Evolutionary conservation across 2,329 filamentous ascomycete species (phyloP), one percentile per base, ranked within the genome.

Genomic region (Metarhizium album): DNA sequence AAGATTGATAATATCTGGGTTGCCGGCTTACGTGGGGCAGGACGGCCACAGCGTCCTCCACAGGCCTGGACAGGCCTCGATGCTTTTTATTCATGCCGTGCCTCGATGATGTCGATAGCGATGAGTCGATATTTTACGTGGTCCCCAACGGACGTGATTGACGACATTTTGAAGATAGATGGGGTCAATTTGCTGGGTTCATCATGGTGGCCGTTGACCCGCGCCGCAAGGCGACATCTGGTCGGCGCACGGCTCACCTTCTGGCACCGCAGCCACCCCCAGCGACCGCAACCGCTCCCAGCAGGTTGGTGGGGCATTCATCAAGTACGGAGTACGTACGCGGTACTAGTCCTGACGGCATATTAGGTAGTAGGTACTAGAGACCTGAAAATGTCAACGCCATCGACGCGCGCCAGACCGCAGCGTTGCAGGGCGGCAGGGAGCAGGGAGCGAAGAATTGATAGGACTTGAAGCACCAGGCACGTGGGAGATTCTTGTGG

Each of bases 201-300:
- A 20, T 13, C 29, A 48, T 42, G 18, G 47, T 51, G 27, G 45
- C 49, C 45, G 23, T 33, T 51, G 49, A 45, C 38, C 45, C 49
- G 49, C 49, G 45, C 49, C 49, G 49, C n/a, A 23, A 46, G 33
- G 45, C 31, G 22, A 40, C 43, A 37, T 35, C 11, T 35, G 20
- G 13, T 13, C 20, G 20, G n/a, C 20, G 49, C 49, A 47, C 49
- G 45, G 49, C 3, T 20, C 48, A 23, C 42, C 23, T 5, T 11
- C 22, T 46, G 48, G 29, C 48, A 46, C 43, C 16, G 14, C 24
- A 22, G 29, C 24, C n/a, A 31, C 11, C 43, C 22, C 22, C 43
- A 33, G 45, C 42, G 9, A 46, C 48, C 43, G 35, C 24, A 50
- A 46, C 48, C 48, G 42, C 42, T 46, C 42, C 42, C 48, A 42